Conservation (phyloP, 495 filamentous ascomycete genomes). For the Parmelia sp. region DNA sequence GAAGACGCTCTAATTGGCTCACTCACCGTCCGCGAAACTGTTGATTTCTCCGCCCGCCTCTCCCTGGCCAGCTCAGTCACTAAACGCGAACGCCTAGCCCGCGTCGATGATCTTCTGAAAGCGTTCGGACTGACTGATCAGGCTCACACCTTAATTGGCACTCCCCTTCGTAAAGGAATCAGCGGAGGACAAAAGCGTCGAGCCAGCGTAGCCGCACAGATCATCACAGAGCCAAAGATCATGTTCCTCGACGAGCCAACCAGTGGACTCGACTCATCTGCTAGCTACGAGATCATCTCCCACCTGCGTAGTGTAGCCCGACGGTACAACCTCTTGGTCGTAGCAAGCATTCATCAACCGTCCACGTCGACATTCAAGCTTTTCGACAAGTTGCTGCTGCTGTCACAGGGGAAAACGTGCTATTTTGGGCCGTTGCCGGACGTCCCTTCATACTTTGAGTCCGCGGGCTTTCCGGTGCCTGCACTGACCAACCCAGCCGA, state of each 20-base stretch:
- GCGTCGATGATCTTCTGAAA: conserved; percentile 50
- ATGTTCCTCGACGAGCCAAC: conserved; percentile 80
- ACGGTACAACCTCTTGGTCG: conserved; percentile 62
- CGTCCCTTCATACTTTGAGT: conserved; percentile 52
- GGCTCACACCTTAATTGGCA: conserved; percentile 63
- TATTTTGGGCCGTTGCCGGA: conserved; percentile 57
- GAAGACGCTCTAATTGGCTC: conserved; percentile 76
- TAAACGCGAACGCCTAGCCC: no score
- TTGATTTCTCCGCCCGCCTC: conserved; percentile 60
- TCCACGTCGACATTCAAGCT: conserved; percentile 68
- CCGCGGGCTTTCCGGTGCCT: conserved; percentile 54
- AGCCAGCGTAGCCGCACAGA: conserved; percentile 68
- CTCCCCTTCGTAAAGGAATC: conserved; percentile 71
- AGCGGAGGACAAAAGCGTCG: conserved; percentile 75
- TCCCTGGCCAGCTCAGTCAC: conserved; percentile 47
- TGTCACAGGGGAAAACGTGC: conserved; percentile 60
- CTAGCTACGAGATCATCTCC: conserved; percentile 61
- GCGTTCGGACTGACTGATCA: conserved; percentile 61
- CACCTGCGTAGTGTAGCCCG: conserved; percentile 57
- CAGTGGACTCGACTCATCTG: conserved; percentile 66
- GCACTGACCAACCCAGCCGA: conserved; percentile 70
- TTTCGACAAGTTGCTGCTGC: conserved; percentile 70
- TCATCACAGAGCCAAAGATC: conserved; percentile 73
- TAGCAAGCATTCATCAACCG: conserved; percentile 77
- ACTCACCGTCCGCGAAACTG: conserved; percentile 68